These are phyloP conservation scores for Colletotrichum limetticola DNA, from an alignment of 2,329 filamentous ascomycete species.

Conservation along the genomic window DNA sequence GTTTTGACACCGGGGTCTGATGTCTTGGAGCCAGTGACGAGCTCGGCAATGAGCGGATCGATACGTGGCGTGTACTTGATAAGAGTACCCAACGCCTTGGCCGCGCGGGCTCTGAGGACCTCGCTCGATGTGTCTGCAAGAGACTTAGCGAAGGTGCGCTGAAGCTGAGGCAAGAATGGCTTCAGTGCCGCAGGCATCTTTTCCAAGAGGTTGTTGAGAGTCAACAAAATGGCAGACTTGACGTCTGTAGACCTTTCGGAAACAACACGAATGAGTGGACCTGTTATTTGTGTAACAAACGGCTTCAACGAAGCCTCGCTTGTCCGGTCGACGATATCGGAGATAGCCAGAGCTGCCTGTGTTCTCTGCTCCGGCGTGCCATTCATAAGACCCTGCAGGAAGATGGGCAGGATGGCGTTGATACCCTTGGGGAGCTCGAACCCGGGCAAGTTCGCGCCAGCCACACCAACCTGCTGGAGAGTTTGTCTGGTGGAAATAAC, in stretches of 20 bases:
- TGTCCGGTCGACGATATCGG: conserved; percentile 94
- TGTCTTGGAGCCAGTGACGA: conserved; percentile 96
- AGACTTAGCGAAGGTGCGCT: conserved; percentile 96
- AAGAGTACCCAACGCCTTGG: conserved; percentile 91
- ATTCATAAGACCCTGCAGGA: conserved; percentile 97
- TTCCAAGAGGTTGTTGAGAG: conserved; percentile 92
- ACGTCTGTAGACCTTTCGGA: conserved; percentile 96
- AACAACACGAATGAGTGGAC: conserved; percentile 96
- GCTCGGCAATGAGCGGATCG: conserved; percentile 90
- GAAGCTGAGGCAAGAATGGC: conserved; percentile 95
- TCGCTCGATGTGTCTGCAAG: conserved; percentile 94
- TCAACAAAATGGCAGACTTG: conserved; percentile 92
- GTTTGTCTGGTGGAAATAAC: conserved; percentile 88
- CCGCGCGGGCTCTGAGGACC: conserved; percentile 84
- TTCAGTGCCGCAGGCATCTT: conserved; percentile 97
- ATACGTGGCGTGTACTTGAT: conserved; percentile 96
- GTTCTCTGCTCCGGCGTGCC: conserved; percentile 92
- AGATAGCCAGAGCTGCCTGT: conserved; percentile 91
- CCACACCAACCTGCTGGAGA: conserved; percentile 87
- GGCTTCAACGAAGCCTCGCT: conserved; percentile 88
- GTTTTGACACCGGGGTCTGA: conserved; percentile 86
- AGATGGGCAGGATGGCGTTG: conserved; percentile 94
- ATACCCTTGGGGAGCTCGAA: conserved; percentile 97
- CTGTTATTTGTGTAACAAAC: conserved; percentile 97
- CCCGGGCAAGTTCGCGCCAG: conserved; percentile 85